Evolutionary conservation across 139 green algal species (phyloP).

Genomic region (Micractinium sp.): DNA sequence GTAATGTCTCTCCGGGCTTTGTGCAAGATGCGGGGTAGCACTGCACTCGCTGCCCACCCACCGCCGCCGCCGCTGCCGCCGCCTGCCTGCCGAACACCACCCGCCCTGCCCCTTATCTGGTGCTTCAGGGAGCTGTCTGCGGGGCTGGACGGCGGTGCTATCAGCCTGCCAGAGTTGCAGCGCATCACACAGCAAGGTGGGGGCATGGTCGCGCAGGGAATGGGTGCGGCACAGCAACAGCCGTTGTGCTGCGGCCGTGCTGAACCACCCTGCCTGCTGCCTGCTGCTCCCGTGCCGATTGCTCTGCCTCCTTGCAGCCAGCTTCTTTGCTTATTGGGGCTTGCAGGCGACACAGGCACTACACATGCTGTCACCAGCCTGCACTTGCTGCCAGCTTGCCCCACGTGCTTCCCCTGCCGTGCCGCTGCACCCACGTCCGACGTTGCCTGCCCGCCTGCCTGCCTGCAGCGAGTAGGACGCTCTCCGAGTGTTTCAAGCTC

Average conservation of each 20-base stretch:
- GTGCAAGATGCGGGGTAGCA: background rate
- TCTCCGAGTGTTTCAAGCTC: conserved; percentile 79
- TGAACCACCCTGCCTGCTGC: background rate
- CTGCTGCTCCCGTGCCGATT: background rate
- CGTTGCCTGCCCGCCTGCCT: background rate
- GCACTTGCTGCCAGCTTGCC: too few relatives aligned
- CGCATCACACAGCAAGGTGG: conserved; percentile 45
- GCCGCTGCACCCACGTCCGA: too few relatives aligned
- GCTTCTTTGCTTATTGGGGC: background rate
- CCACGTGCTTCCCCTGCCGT: background rate
- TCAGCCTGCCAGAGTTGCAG: conserved; percentile 41
- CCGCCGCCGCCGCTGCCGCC: too few relatives aligned
- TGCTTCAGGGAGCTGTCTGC: conserved; percentile 52
- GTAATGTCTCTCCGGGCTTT: background rate
- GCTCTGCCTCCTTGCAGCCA: background rate
- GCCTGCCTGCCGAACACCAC: background rate
- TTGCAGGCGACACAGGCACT: too few relatives aligned
- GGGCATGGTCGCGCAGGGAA: background rate
- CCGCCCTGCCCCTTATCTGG: too few relatives aligned
- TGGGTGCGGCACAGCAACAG: too few relatives aligned
- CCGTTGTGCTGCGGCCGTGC: too few relatives aligned
- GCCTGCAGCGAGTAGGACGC: conserved; percentile 26
- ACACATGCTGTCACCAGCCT: too few relatives aligned
- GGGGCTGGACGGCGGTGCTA: conserved; percentile 10
- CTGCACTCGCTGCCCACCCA: background rate